These are phyloP conservation scores for Prunus davidiana DNA, from an alignment of 306 rosid species.

Conservation along the genomic window DNA sequence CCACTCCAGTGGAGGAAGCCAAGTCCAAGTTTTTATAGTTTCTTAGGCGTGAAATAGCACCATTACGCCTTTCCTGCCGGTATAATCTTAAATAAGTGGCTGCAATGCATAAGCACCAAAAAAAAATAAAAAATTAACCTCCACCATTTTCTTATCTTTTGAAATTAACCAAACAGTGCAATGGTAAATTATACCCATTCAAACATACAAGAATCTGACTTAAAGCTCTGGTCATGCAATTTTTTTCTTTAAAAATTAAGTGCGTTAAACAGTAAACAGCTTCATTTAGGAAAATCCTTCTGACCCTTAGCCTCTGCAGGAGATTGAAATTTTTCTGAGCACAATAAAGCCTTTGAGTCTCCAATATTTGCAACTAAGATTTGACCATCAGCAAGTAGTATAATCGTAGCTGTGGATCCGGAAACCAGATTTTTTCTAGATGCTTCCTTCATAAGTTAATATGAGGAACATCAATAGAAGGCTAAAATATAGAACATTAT, in stretches of 20 bases:
- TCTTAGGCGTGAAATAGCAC: conserved; percentile 54
- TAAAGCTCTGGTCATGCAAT: neutral
- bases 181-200: conserved; percentile 8
- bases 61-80: conserved; percentile 57
- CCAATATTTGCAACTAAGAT: conserved; percentile 93
- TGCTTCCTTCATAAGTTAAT: conserved; percentile 77
- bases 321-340: conserved; percentile 75
- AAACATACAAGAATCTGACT: neutral
- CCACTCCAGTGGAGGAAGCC: conserved; percentile 52
- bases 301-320: conserved; percentile 88
- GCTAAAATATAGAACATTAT: conserved; percentile 5
- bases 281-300: conserved; percentile 19
- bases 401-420: conserved; percentile 82
- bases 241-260: neutral
- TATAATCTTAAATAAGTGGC: conserved; percentile 66
- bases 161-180: conserved; percentile 17
- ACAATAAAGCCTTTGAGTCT: conserved; percentile 89
- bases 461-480: conserved; percentile 37
- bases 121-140: conserved; percentile 24
- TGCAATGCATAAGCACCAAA: conserved; percentile 43
- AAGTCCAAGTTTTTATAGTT: conserved; percentile 48
- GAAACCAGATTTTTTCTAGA: conserved; percentile 53
- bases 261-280: neutral
- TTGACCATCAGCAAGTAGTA: conserved; percentile 77
- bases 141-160: conserved; percentile 14